phyloP scores from a whole-genome alignment of 176 grass and related monocot genomes.

The Oryza australiensis region DNA sequence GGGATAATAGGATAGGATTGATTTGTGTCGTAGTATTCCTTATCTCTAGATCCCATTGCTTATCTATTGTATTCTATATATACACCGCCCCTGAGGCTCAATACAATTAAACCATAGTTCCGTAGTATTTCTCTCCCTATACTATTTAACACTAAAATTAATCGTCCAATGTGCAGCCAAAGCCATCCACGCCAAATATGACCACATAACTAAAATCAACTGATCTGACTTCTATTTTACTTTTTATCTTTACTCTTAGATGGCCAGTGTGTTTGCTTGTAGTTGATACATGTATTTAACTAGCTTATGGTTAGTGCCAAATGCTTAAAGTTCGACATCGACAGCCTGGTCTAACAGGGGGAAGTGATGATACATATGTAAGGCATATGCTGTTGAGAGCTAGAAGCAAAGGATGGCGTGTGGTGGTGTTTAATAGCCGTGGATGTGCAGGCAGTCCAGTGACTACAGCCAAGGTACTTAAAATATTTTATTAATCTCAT shows the following conservation, averaged over 20 bases:
- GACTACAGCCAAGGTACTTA: constrained; percentile 84
- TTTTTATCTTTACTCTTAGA: neutral
- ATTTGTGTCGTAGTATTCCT: too few relatives aligned
- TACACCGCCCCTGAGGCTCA: too few relatives aligned
- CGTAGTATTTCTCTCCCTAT: too few relatives aligned
- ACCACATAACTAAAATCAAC: neutral
- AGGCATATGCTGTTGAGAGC: constrained; percentile 96
- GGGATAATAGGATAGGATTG: too few relatives aligned
- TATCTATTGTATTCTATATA: too few relatives aligned
- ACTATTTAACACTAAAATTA: too few relatives aligned
- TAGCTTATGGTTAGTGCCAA: constrained; percentile 30
- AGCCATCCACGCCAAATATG: neutral
- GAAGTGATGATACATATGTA: constrained; percentile 95
- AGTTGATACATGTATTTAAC: neutral
- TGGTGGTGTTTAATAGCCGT: constrained; percentile 91
- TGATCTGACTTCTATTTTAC: neutral
- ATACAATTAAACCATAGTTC: too few relatives aligned
- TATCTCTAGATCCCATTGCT: too few relatives aligned
- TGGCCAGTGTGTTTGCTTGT: neutral
- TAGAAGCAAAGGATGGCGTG: constrained; percentile 83
- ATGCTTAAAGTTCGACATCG: constrained; percentile 24
- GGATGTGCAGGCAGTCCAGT: constrained; percentile 89
- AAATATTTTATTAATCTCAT: neutral
- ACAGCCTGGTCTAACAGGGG: constrained; percentile 92
- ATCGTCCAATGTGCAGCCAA: neutral